phyloP scores from a whole-genome alignment of 192 early-diverging fungal species.

The Thamnidium elegans region DNA sequence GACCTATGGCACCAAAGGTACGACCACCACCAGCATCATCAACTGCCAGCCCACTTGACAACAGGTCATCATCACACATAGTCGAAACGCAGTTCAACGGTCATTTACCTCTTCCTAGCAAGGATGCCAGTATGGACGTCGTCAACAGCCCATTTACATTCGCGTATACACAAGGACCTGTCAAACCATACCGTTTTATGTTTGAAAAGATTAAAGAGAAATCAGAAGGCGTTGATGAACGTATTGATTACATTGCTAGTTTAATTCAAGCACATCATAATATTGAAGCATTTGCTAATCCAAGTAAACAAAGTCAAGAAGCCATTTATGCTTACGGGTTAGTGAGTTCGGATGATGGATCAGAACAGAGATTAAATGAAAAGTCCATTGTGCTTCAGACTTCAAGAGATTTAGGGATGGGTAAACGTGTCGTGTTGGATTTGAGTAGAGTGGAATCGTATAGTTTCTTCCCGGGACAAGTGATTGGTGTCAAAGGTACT shows the following conservation, averaged over 20 bases:
- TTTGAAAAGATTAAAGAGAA: conserved; percentile 69
- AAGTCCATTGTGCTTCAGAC: conserved; percentile 78
- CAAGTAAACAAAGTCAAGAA: conserved; percentile 26
- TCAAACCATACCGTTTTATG: conserved; percentile 74
- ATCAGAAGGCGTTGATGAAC: conserved; percentile 50
- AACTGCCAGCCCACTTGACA: conserved; percentile 28
- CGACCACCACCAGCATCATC: neutral
- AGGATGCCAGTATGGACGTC: neutral
- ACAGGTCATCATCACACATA: conserved; percentile 45
- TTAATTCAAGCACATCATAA: conserved; percentile 35
- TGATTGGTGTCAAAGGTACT: conserved; percentile 16
- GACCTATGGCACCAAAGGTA: neutral
- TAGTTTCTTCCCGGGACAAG: conserved; percentile 87
- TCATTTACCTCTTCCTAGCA: conserved; percentile 40
- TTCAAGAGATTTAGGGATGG: conserved; percentile 72
- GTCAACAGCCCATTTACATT: conserved; percentile 2
- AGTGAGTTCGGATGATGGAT: conserved; percentile 63
- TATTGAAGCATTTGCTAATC: conserved; percentile 30
- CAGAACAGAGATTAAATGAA: conserved; percentile 64
- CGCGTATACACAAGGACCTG: conserved; percentile 40
- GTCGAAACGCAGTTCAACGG: conserved; percentile 56
- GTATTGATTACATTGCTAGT: conserved; percentile 57
- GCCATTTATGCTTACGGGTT: conserved; percentile 49
- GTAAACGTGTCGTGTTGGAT: conserved; percentile 64
- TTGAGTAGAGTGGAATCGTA: conserved; percentile 56